A percentile compares a stretch with the other conserved stretches of the same genome.
Conservation (phyloP, 2,329 filamentous ascomycete species). For the Ophiostoma himal-ulmi region DNA sequence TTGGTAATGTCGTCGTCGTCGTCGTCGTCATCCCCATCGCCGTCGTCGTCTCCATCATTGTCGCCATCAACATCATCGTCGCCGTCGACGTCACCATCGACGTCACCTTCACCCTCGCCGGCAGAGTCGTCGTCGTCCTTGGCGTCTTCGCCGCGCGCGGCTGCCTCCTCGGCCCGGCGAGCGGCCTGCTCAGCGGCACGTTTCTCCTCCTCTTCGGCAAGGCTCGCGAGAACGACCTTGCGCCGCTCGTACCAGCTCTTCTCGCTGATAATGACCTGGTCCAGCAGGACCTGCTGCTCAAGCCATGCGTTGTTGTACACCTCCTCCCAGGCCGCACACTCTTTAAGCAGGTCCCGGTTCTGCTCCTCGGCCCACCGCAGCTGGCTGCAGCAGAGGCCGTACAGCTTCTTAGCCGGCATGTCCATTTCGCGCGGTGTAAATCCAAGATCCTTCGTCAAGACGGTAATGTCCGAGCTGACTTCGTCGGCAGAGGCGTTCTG, state of each 20-base stretch:
- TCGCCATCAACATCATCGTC: constrained; percentile 17
- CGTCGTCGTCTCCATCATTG: constrained; percentile 27
- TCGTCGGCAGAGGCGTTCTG: constrained; percentile 42
- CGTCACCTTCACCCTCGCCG: constrained; percentile 10
- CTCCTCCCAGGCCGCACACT: constrained; percentile 62
- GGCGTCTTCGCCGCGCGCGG: background rate
- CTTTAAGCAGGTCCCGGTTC: constrained; percentile 54
- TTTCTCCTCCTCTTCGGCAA: constrained; percentile 40
- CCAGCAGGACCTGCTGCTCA: constrained; percentile 72
- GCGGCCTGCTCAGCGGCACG: constrained; percentile 10
- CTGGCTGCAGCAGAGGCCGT: constrained; percentile 64
- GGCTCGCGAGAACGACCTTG: constrained; percentile 47
- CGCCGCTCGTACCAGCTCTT: constrained; percentile 58
- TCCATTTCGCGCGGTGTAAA: constrained; percentile 61
- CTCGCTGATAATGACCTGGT: constrained; percentile 64
- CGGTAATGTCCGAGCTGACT: constrained; percentile 50
- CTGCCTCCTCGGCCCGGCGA: background rate
- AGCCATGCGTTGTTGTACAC: constrained; percentile 67
- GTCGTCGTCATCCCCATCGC: constrained; percentile 20
- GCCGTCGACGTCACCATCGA: background rate
- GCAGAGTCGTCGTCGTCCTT: constrained; percentile 9
- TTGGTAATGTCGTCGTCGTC: constrained; percentile 21
- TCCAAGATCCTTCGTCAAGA: constrained; percentile 50
- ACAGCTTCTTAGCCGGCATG: constrained; percentile 54
- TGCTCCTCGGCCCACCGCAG: constrained; percentile 68